A percentile compares a stretch with the other conserved stretches of the same genome.
Evolutionary conservation across 441 rosid species (phyloP).

Genomic region (Metrosideros polymorpha): DNA sequence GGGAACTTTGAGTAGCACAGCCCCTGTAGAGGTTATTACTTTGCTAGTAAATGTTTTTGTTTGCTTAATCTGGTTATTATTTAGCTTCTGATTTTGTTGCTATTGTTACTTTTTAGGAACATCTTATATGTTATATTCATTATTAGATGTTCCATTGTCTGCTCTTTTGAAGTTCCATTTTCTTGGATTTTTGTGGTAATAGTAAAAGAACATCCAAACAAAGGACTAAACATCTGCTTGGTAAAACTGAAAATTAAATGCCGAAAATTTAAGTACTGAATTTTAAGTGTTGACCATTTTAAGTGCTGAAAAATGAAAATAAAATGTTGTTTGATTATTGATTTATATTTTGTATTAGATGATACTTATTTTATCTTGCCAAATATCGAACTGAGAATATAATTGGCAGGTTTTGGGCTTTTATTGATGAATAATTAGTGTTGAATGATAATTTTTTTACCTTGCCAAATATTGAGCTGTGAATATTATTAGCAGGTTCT

Average conservation of each 20-base stretch:
- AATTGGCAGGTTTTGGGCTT: background rate
- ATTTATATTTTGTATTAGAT: background rate
- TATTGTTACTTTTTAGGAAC: background rate
- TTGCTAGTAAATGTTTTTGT: background rate
- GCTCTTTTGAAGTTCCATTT: background rate
- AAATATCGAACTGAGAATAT: background rate
- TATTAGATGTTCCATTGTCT: background rate
- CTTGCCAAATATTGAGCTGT: background rate
- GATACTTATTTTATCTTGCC: background rate
- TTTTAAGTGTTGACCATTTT: background rate
- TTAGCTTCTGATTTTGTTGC: background rate
- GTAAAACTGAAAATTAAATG: background rate
- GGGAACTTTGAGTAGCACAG: background rate
- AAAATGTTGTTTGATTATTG: background rate
- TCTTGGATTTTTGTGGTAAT: background rate
- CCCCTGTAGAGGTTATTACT: background rate
- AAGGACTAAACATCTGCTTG: background rate
- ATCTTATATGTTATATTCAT: background rate
- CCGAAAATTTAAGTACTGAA: background rate
- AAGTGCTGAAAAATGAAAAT: background rate
- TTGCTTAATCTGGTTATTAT: background rate
- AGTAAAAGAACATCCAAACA: background rate
- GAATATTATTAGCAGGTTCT: background rate
- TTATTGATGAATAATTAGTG: background rate
- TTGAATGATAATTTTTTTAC: background rate